Percentiles rank a stretch among this genome's conserved stretches.
phyloP scores from a whole-genome alignment of 2,329 filamentous ascomycete genomes.

The Plenodomus biglobosus region DNA sequence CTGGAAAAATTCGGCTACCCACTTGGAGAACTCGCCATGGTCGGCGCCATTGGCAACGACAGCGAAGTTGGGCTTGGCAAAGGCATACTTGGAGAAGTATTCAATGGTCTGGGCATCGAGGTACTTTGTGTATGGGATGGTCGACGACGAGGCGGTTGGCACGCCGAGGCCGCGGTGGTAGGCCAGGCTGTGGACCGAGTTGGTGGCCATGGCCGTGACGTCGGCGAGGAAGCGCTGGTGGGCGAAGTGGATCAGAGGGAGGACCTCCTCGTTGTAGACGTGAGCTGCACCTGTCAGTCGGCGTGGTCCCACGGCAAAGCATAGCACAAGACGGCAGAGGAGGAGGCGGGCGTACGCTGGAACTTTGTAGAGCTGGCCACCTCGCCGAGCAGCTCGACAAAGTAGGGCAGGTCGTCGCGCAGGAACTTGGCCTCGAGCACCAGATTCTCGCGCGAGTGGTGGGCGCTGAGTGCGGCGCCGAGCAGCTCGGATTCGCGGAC shows the following conservation, averaged over 20 bases:
- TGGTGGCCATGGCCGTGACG: conserved; percentile 72
- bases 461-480: conserved; percentile 82
- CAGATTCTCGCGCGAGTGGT: conserved; percentile 90
- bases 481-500: conserved; percentile 93
- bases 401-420: conserved; percentile 94
- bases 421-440: conserved; percentile 94
- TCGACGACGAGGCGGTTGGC: conserved; percentile 71
- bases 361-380: conserved; percentile 87
- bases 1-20: conserved; percentile 91
- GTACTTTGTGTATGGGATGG: conserved; percentile 75
- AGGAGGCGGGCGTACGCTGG: conserved; percentile 52
- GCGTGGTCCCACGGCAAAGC: too few species aligned
- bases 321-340: conserved; percentile 20
- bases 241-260: conserved; percentile 72
- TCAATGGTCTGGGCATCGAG: conserved; percentile 73
- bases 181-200: conserved; percentile 81
- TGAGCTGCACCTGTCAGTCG: conserved; percentile 60
- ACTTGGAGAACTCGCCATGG: conserved; percentile 75
- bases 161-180: conserved; percentile 92
- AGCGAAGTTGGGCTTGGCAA: conserved; percentile 87
- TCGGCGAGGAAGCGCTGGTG: conserved; percentile 70
- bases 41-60: conserved; percentile 87
- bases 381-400: conserved; percentile 91
- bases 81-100: conserved; percentile 75
- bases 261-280: conserved; percentile 87